A percentile compares a stretch with the other conserved stretches of the same genome.
These are phyloP conservation scores for Penicillium sp. DNA, from an alignment of 2,329 filamentous ascomycete species.

Conservation along the genomic window DNA sequence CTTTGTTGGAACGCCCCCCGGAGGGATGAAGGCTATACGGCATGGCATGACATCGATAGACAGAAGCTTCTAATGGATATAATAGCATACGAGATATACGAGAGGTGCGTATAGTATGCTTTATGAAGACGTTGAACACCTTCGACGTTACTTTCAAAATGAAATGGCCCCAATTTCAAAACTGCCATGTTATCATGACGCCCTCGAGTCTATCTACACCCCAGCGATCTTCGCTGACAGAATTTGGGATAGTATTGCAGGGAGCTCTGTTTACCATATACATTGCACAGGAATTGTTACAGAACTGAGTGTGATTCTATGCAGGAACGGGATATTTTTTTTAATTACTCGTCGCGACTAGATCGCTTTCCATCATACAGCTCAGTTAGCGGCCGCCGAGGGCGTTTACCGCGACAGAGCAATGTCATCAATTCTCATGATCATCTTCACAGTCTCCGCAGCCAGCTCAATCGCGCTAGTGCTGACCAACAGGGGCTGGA, in stretches of 20 bases:
- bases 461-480: slow-evolving; percentile 97
- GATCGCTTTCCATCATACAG: slow-evolving; percentile 26
- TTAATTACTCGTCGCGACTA: slow-evolving; percentile 26
- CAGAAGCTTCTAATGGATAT: background rate
- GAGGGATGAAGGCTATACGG: too few species aligned
- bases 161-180: background rate
- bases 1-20: too few species aligned
- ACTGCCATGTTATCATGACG: background rate
- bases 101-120: background rate
- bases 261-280: background rate
- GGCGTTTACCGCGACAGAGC: slow-evolving; percentile 48
- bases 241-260: background rate
- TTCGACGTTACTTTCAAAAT: background rate
- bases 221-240: too few species aligned
- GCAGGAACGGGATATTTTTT: slow-evolving; percentile 20
- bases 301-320: slow-evolving; percentile 11
- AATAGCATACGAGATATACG: background rate
- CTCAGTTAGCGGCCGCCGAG: slow-evolving; percentile 15
- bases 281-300: background rate
- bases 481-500: slow-evolving; percentile 93
- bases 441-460: slow-evolving; percentile 98
- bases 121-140: background rate
- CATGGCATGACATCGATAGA: background rate
- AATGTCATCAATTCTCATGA: slow-evolving; percentile 67
- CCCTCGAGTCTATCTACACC: too few species aligned